Conservation (phyloP, 2,329 filamentous ascomycete species). For the Fusarium agapanthi region DNA sequence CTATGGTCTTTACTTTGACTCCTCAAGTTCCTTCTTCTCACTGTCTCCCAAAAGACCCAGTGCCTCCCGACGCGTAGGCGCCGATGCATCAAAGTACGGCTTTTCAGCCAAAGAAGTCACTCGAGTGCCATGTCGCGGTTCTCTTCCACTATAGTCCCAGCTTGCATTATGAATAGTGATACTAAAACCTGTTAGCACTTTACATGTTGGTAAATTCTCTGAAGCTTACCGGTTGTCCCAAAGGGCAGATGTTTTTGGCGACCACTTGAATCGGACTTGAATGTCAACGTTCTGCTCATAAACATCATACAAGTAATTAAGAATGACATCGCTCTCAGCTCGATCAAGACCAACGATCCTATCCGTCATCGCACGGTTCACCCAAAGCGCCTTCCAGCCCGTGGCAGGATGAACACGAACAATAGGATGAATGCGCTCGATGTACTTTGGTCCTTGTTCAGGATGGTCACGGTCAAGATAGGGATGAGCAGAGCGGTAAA, state of each 20-base stretch:
- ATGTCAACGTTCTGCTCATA: slow-evolving; percentile 77
- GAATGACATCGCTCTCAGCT: slow-evolving; percentile 72
- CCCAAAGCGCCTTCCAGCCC: slow-evolving; percentile 78
- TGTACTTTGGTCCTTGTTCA: slow-evolving; percentile 67
- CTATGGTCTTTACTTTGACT: background rate
- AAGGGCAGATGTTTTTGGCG: slow-evolving; percentile 69
- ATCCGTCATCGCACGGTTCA: slow-evolving; percentile 75
- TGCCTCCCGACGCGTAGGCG: slow-evolving; percentile 72
- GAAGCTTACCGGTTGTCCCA: slow-evolving; percentile 70
- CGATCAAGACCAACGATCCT: slow-evolving; percentile 75
- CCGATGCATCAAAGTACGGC: slow-evolving; percentile 71
- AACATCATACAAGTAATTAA: slow-evolving; percentile 73
- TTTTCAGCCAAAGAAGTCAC: slow-evolving; percentile 77
- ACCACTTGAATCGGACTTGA: slow-evolving; percentile 77
- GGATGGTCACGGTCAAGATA: slow-evolving; percentile 73
- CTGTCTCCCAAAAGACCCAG: slow-evolving; percentile 69
- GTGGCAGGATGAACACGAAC: slow-evolving; percentile 77
- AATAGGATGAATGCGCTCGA: slow-evolving; percentile 74
- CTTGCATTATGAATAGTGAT: slow-evolving; percentile 79
- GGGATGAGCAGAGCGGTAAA: slow-evolving; percentile 71
- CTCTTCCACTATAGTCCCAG: slow-evolving; percentile 75
- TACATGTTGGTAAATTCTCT: rapidly evolving
- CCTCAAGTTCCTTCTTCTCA: slow-evolving; percentile 52
- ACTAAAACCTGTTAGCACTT: slow-evolving; percentile 31
- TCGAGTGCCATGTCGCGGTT: slow-evolving; percentile 75